Evolutionary conservation across 75 land plant genomes (phyloP).

Genomic region (Sequoiadendron giganteum): DNA sequence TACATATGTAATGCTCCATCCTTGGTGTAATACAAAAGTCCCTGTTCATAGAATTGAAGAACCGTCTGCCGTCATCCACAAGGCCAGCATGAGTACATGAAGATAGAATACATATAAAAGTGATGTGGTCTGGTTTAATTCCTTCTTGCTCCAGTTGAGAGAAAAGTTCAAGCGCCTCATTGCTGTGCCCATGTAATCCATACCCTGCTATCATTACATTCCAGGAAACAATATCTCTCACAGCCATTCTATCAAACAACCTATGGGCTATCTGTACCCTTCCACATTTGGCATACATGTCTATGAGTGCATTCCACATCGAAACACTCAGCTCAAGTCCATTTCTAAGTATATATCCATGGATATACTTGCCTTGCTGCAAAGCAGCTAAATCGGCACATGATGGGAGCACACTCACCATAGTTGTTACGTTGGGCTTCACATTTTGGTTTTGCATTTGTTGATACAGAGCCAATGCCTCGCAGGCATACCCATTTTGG

Average conservation of each 20-base stretch:
- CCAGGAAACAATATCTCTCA: not conserved
- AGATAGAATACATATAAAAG: slow-evolving; percentile 15
- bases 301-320: not conserved
- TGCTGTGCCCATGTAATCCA: slow-evolving; percentile 37
- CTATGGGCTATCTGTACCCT: not conserved
- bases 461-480: slow-evolving; percentile 35
- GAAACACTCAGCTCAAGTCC: not conserved
- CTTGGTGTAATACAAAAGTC: not conserved
- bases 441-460: slow-evolving; percentile 27
- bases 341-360: not conserved
- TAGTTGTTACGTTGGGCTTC: slow-evolving; percentile 30
- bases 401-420: slow-evolving; percentile 33
- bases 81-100: slow-evolving; percentile 12
- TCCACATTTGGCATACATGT: slow-evolving; percentile 6
- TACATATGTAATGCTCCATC: slow-evolving; percentile 6
- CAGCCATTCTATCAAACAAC: not conserved
- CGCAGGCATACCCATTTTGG: slow-evolving; percentile 30
- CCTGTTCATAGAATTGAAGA: not conserved
- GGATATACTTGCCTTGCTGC: slow-evolving; percentile 16
- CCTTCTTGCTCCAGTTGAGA: slow-evolving; percentile 43
- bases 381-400: slow-evolving; percentile 32
- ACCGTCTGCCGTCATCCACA: not conserved
- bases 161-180: slow-evolving; percentile 32
- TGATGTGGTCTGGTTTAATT: slow-evolving; percentile 26
- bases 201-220: slow-evolving; percentile 36